phyloP scores from a whole-genome alignment of 257 asterid species.

The Solanum rostratum region DNA sequence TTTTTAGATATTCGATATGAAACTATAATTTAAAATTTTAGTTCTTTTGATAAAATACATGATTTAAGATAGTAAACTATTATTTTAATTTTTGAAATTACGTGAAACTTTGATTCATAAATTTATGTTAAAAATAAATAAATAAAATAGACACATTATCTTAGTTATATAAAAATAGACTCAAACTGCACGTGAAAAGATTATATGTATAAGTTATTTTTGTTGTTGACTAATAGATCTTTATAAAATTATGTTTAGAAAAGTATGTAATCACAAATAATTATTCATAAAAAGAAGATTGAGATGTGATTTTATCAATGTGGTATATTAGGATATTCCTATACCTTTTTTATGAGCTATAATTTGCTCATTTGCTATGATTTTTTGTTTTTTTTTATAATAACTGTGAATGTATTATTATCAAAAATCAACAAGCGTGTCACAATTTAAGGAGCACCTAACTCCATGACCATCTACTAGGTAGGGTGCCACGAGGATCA shows the following conservation, averaged over 20 bases:
- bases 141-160: not conserved
- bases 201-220: not conserved
- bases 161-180: not conserved
- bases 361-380: not conserved
- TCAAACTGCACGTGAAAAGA: not conserved
- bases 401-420: too few relatives aligned
- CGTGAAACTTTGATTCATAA: not conserved
- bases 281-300: not conserved
- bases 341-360: not conserved
- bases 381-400: too few relatives aligned
- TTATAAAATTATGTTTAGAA: not conserved
- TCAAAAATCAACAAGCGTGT: too few relatives aligned
- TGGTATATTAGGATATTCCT: not conserved
- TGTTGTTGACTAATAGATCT: not conserved
- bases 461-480: too few relatives aligned
- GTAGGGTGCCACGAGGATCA: too few relatives aligned
- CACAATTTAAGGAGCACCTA: too few relatives aligned
- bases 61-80: not conserved
- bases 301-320: not conserved
- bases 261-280: not conserved
- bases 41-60: not conserved
- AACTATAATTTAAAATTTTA: not conserved
- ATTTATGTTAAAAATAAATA: not conserved
- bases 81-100: accelerated
- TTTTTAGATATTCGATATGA: not conserved